A percentile compares a stretch with the other conserved stretches of the same genome.
Evolutionary conservation across 1,284 basidiomycete genomes (phyloP).

Genomic region (Apiotrichum sp.): DNA sequence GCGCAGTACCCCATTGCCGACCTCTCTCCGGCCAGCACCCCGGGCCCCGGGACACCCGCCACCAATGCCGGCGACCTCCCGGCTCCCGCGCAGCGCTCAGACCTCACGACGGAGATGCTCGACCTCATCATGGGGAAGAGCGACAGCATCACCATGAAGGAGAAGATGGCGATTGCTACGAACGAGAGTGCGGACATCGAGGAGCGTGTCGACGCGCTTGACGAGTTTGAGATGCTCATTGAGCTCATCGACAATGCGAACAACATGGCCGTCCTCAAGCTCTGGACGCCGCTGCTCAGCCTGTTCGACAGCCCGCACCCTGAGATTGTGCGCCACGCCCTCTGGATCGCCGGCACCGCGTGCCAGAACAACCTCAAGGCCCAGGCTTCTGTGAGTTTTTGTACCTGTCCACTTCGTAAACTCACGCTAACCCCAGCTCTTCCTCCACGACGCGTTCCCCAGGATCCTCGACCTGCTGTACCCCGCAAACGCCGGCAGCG

Average conservation of each 20-base stretch:
- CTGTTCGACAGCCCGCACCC: slow-evolving; percentile 60
- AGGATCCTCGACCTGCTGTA: slow-evolving; percentile 59
- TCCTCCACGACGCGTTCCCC: slow-evolving; percentile 63
- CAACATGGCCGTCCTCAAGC: slow-evolving; percentile 71
- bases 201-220: slow-evolving; percentile 69
- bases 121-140: slow-evolving; percentile 80
- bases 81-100: slow-evolving; percentile 13
- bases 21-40: slow-evolving; percentile 27
- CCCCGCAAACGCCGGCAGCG: slow-evolving; percentile 41
- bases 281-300: slow-evolving; percentile 76
- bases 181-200: slow-evolving; percentile 60
- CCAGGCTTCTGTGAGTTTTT: slow-evolving; percentile 65
- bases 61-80: slow-evolving; percentile 4
- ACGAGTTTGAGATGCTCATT: slow-evolving; percentile 93
- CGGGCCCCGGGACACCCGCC: slow-evolving; percentile 24
- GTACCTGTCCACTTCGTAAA: not conserved
- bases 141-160: slow-evolving; percentile 80
- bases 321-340: slow-evolving; percentile 62
- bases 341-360: slow-evolving; percentile 93
- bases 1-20: slow-evolving; percentile 20
- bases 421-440: slow-evolving; percentile 55
- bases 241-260: slow-evolving; percentile 96
- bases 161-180: slow-evolving; percentile 67
- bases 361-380: slow-evolving; percentile 91
- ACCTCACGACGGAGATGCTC: slow-evolving; percentile 59